Conservation (phyloP, 805 yeast species). For the Candida golubevii region DNA sequence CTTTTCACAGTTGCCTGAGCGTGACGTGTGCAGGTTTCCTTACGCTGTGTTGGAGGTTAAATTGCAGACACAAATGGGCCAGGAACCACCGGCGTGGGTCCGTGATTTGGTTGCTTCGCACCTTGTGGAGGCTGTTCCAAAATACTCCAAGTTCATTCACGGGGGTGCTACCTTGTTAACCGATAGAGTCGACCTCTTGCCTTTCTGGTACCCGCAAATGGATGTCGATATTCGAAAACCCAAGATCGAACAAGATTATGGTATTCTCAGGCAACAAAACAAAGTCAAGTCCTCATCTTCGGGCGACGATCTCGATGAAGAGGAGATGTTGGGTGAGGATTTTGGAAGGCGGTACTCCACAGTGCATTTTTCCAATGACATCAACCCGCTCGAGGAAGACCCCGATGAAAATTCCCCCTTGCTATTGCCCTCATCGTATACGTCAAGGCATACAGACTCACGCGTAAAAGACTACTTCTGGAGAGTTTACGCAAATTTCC, state of each 20-base stretch:
- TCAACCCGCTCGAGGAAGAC: constrained; percentile 46
- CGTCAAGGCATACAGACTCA: constrained; percentile 21
- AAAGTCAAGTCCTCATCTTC: constrained; percentile 31
- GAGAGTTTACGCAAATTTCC: constrained; percentile 32
- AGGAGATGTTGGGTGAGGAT: constrained; percentile 49
- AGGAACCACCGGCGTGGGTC: constrained; percentile 98
- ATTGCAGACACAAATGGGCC: constrained; percentile 95
- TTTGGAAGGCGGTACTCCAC: constrained; percentile 25
- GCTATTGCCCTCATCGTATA: constrained; percentile 36
- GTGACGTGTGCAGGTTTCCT: constrained; percentile 89
- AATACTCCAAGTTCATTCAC: constrained; percentile 94
- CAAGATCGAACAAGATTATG: constrained; percentile 51
- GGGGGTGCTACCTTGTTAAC: constrained; percentile 93
- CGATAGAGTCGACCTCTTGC: constrained; percentile 76
- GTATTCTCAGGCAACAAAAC: constrained; percentile 51
- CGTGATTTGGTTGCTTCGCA: constrained; percentile 87
- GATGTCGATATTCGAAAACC: constrained; percentile 92
- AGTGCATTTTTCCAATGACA: constrained; percentile 43
- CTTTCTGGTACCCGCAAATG: constrained; percentile 99
- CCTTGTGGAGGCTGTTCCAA: constrained; percentile 96
- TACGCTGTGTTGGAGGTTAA: constrained; percentile 97
- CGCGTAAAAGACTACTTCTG: constrained; percentile 33
- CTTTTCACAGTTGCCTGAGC: constrained; percentile 75
- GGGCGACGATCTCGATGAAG: constrained; percentile 66
- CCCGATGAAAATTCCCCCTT: constrained; percentile 45